Base-by-base conservation (phyloP, 1,139 yeast species). In the Geotrichum fermentans region DNA sequence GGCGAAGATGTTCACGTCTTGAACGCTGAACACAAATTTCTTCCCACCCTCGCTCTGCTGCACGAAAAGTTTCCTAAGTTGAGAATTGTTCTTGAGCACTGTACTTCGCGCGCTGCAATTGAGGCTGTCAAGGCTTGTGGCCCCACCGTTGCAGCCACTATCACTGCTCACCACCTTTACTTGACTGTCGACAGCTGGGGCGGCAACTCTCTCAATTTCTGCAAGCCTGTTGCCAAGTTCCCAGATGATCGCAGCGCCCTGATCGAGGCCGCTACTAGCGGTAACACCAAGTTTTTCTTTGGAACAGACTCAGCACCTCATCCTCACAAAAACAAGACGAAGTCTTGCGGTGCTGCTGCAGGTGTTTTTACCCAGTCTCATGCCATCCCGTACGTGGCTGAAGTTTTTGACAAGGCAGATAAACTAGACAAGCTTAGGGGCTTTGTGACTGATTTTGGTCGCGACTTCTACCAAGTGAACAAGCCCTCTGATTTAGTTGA, bases 251-350 rank as follows among this genome's bases (percentile, higher is more conserved):
- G 85, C 60, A 73, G 79, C 48, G 92, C 96, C 1, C 71, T 92
- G 48, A 76, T 92, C 11, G 75, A 73, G 35, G 97, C 98, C 32
- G 98, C 97, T 2, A 83, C 87, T 10, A 82, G 94, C 1, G 98
- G 97, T 7, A 82, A 84, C 58, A 88, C 95, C 47, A 90, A 83
- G 74, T 94, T 90, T 68, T 88, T 92, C 71, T 90, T 90, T 62
- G 99, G 99, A 4, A 86, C 96, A 2, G 99, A 92, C 66, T 86
- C 96, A 24, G 98, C 98, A 17, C 98, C 98, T 33, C 98, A 92
- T 66, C 95, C 96, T 13, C 64, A 86, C 29, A 78, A 79, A 56
- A 79, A 80, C 52, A 92, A 92, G 68, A 75, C 87, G 38, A 82
- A 78, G 55, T 90, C 82, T 58, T 71, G 74, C 34, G 94, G 92